Base-by-base conservation (phyloP, 2,329 filamentous ascomycete genomes). In the Sclerotinia subarctica region DNA sequence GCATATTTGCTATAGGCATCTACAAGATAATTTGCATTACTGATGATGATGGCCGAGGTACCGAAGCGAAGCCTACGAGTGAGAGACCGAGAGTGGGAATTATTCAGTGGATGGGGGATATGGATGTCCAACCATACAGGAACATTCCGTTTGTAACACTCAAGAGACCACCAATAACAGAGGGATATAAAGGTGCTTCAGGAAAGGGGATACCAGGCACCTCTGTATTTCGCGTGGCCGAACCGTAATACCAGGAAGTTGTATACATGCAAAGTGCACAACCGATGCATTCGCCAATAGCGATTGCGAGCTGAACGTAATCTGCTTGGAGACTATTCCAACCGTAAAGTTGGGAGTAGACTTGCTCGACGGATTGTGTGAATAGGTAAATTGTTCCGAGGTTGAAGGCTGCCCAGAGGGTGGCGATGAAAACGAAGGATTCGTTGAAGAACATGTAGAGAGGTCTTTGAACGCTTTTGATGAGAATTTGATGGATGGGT, bases 91-190 rank as follows among this genome's bases (percentile, higher is more conserved):
- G 86, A 70, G 91, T 88, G 29, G 89, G 88, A 56, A 87, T 83
- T 68, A 91, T 90, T 88, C 87, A 93, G 79, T 92, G 89, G 60
- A 96, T 84, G 74, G 78, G 83, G 3, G 88, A 79, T 76, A 88
- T 92, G n/a, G 90, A 89, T 7, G 90, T 92, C 90, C 92, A 66
- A 21, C 26, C 17, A 42, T 60, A 66, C 15, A 66, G 6, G 17
- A 59, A 60, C 0, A 60, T 35, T 35, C 42, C 53, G 21, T 26
- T 26, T 2, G 26, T 60, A 8, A 51, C 26, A 32, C 81, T 81
- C 38, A 83, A 42, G 56, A 84, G 81, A 2, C 80, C 80, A 0
- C 76, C 81, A 1, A 79, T 76, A 15, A 82, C 77, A 62, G 75
- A 78, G 53, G 82, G 73, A 70, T 82, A 82, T 0, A 83, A 76